These are phyloP conservation scores for Physaria fendleri DNA, from an alignment of 345 rosid species.

Conservation along the genomic window DNA sequence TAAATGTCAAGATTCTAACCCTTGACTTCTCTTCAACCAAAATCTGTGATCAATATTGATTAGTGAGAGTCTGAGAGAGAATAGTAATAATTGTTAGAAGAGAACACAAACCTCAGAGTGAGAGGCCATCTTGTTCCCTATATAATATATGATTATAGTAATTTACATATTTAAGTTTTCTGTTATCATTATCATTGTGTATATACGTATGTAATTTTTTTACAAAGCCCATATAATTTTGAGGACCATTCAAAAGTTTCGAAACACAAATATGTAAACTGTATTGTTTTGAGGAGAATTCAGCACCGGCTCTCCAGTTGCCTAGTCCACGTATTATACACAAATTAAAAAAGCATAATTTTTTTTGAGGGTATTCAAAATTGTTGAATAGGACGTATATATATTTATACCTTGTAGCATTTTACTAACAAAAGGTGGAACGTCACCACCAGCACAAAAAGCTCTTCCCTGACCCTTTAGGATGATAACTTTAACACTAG, in stretches of 20 bases:
- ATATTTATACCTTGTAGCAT: conserved; percentile 9
- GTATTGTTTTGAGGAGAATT: conserved; percentile 29
- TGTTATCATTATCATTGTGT: too few relatives aligned
- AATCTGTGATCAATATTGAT: conserved; percentile 33
- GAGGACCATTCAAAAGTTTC: too few relatives aligned
- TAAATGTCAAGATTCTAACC: conserved; percentile 50
- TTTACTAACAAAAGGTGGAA: conserved; percentile 43
- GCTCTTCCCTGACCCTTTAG: conserved; percentile 85
- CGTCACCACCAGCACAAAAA: conserved; percentile 83
- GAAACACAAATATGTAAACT: too few relatives aligned
- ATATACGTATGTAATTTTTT: too few relatives aligned
- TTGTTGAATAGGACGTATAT: too few relatives aligned
- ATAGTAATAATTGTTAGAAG: background rate
- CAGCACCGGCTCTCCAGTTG: conserved; percentile 46
- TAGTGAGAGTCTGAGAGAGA: background rate
- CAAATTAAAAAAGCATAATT: background rate
- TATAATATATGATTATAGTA: too few relatives aligned
- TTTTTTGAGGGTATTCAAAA: too few relatives aligned
- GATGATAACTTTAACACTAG: conserved; percentile 55
- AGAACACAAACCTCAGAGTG: background rate
- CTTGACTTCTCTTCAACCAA: conserved; percentile 48
- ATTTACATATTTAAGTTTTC: too few relatives aligned
- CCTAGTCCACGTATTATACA: conserved; percentile 43
- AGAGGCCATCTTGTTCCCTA: background rate
- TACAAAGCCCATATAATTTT: too few relatives aligned